Evolutionary conservation across 768 basidiomycete genomes (phyloP), one percentile per base, ranked within the genome.

Genomic region (Collybia mongolica): DNA sequence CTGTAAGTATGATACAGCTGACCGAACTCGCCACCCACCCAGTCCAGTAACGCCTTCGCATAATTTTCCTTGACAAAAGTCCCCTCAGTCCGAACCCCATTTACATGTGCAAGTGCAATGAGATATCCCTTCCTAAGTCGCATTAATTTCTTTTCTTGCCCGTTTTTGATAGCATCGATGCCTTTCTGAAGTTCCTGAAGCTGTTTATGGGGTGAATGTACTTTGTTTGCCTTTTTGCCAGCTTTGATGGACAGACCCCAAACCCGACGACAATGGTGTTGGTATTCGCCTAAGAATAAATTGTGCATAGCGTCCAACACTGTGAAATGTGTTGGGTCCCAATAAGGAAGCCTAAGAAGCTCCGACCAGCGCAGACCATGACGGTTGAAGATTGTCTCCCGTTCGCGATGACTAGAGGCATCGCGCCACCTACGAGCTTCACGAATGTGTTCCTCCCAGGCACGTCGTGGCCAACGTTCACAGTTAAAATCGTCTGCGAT

Each of bases 251-350:
- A 58, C 19, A 66, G 60, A 3, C 51, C 46, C 44, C 59, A 63
- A 1, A 69, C 37, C 1, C 54, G 43, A 4, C 62, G 58, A 39
- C 62, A 66, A 44, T 76, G 73, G 18, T 66, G 59, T 18, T 62
- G 54, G 3, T 71, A 48, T 1, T 65, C 39, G 5, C 71, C 68
- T 1, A 75, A 63, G 35, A 68, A 64, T 0, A 76, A 56, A 15
- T 61, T 65, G 52, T 77, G 76, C 73, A 76, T 75, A 1, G 68
- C 48, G 44, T 77, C 73, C 8, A 75, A 54, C 0, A 71, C 55
- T 4, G 65, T 42, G 40, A 55, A 68, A 3, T 48, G 44, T 2
- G 60, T 57, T 0, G 66, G 65, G 50, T 74, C 64, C 66, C 72
- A 76, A 50, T 77, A 77, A 0, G 66, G 65, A 2, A 77, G 63